phyloP scores from a whole-genome alignment of 441 rosid genomes.

The Populus hybrid region DNA sequence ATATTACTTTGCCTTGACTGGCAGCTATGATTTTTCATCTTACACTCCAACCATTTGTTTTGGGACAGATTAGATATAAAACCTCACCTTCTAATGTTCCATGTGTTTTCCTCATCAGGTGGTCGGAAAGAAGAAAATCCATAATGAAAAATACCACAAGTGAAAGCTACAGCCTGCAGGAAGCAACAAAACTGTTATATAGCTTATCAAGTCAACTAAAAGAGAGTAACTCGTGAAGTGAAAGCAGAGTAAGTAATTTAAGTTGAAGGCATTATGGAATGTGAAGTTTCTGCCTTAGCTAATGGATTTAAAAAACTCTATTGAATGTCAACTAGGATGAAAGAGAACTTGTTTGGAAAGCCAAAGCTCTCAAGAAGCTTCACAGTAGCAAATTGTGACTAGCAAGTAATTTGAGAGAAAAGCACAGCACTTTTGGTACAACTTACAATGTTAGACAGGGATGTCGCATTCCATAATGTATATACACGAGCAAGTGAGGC shows the following conservation, averaged over 20 bases:
- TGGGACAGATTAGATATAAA: constrained; percentile 4
- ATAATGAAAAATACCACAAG: constrained; percentile 61
- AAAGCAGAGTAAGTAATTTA: too few species aligned
- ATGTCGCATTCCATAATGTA: constrained; percentile 87
- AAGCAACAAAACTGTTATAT: constrained; percentile 8
- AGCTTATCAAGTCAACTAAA: constrained; percentile 4
- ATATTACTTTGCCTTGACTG: neutral
- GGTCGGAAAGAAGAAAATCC: constrained; percentile 42
- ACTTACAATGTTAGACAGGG: constrained; percentile 88
- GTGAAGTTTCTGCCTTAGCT: neutral
- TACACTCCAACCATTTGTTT: neutral
- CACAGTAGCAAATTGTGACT: neutral
- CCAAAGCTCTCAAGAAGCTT: neutral
- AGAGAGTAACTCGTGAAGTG: neutral
- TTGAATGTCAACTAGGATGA: neutral
- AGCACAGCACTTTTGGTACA: neutral
- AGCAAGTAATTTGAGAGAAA: neutral
- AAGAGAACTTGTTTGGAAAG: neutral
- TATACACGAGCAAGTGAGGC: constrained; percentile 89
- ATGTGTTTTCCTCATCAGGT: constrained; percentile 40
- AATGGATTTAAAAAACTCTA: neutral
- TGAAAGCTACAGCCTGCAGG: constrained; percentile 82
- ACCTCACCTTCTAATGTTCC: constrained; percentile 65
- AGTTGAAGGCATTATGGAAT: neutral
- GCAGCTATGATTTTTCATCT: neutral